Percentiles rank a stretch among this genome's conserved stretches.
Conservation (phyloP, 2,329 filamentous ascomycete genomes). For the Dactylellina sp. region DNA sequence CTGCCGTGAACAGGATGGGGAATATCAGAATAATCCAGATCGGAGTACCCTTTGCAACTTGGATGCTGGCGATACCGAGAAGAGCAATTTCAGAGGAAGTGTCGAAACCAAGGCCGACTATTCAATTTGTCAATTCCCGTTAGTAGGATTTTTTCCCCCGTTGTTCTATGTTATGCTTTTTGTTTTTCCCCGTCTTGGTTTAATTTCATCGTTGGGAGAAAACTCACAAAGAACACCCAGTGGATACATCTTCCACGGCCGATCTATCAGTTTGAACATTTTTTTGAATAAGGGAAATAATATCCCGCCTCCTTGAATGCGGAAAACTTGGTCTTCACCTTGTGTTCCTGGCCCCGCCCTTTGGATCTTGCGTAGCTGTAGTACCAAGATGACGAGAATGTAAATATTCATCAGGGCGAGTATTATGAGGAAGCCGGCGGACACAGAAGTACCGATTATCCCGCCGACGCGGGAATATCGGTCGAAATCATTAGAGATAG, state of each 20-base stretch:
- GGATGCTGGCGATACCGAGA: slow-evolving; percentile 87
- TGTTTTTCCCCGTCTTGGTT: too few relatives aligned
- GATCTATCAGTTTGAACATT: slow-evolving; percentile 79
- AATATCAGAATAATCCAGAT: slow-evolving; percentile 96
- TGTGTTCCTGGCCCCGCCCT: slow-evolving; percentile 69
- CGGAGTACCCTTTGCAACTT: slow-evolving; percentile 84
- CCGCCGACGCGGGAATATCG: slow-evolving; percentile 82
- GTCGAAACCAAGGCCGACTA: slow-evolving; percentile 87
- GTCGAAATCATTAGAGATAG: slow-evolving; percentile 82
- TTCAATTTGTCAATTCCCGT: background rate
- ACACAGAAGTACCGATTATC: slow-evolving; percentile 89
- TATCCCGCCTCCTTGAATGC: slow-evolving; percentile 77
- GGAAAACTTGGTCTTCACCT: slow-evolving; percentile 40
- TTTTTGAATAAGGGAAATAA: slow-evolving; percentile 77
- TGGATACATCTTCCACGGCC: slow-evolving; percentile 96
- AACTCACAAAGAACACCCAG: slow-evolving; percentile 77
- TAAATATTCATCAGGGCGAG: slow-evolving; percentile 86
- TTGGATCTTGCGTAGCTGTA: slow-evolving; percentile 74
- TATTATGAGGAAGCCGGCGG: slow-evolving; percentile 82
- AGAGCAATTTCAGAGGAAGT: slow-evolving; percentile 94
- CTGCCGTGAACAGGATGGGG: slow-evolving; percentile 90
- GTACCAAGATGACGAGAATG: slow-evolving; percentile 82
- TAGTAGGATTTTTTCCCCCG: too few relatives aligned
- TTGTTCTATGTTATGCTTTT: too few relatives aligned
- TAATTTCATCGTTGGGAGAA: too few relatives aligned